Base-by-base conservation (phyloP, 352 stramenopile genomes). In the Aphanomyces astaci region DNA sequence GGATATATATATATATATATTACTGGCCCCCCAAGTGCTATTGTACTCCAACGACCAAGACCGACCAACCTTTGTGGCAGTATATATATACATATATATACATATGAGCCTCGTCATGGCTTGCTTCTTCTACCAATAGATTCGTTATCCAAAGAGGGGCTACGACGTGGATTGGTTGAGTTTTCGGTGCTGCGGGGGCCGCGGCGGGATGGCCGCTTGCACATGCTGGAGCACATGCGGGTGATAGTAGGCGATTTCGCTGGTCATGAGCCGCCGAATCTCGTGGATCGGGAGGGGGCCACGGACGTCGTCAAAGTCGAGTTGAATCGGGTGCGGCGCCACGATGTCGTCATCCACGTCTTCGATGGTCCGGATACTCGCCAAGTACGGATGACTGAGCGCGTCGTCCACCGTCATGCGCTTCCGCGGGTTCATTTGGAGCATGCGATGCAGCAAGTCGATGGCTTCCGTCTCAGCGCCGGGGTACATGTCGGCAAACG, bases 391-490 rank as follows among this genome's bases (percentile, higher is more conserved):
- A 76, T 94, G 86, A 45, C 79, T 84, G 13, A 94, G 67, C 25
- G 86, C 86, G 57, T 94, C 82, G 53, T 94, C 86, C 10, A 94
- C 67, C 4, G 81, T 92, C 24, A 81, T 83, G 30, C 86, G 84
- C 70, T 92, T 94, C 33, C 76, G 71, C 7, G 86, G 86, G 63
- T 94, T 94, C 84, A 94, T 94, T 25, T 89, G 84, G 45, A 94
- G 79, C 86, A 94, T 94, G 73, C 78, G 82, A 30, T 82, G 80
- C 4, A 94, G 72, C 66, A 94, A 51, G 10, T 91, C 81, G 65
- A 94, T 91, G 2, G 86, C 86, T 64, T 90, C 84, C 0, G 82
- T 82, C 64, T 94, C 86, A 0, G 86, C 86, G 11, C 86, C 86
- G 25, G 86, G 82, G 71, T 94, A 94, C 78, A 94, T 87, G 54